Evolutionary conservation across 208 protist species (phyloP).

Genomic region (Strigomonas culicis): DNA sequence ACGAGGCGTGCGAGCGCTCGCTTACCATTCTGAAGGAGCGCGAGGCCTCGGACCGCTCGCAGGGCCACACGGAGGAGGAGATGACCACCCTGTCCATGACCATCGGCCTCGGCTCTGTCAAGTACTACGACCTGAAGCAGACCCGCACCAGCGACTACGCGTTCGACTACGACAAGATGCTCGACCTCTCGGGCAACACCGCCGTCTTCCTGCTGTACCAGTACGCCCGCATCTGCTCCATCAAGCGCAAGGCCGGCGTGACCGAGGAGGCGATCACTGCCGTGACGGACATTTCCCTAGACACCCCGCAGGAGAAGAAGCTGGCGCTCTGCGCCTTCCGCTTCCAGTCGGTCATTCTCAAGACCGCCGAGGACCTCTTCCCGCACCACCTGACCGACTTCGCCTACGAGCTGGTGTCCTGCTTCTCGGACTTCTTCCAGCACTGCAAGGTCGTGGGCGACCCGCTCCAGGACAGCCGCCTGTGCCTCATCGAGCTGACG

Average conservation of each 20-base stretch:
- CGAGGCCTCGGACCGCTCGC: constrained; percentile 64
- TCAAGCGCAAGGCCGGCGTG: constrained; percentile 88
- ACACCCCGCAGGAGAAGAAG: constrained; percentile 80
- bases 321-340: constrained; percentile 82
- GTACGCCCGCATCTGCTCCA: constrained; percentile 95
- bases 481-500: constrained; percentile 91
- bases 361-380: constrained; percentile 89
- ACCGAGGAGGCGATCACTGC: constrained; percentile 48
- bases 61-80: constrained; percentile 82
- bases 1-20: constrained; percentile 91
- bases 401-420: constrained; percentile 91
- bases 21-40: constrained; percentile 80
- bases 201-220: constrained; percentile 97
- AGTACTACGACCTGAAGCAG: constrained; percentile 97
- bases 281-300: constrained; percentile 59
- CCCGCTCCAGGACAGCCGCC: constrained; percentile 74
- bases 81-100: constrained; percentile 79
- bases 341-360: constrained; percentile 86
- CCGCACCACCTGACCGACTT: constrained; percentile 95
- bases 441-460: constrained; percentile 88
- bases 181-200: constrained; percentile 96
- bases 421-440: constrained; percentile 96
- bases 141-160: constrained; percentile 93
- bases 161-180: constrained; percentile 97
- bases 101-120: constrained; percentile 95